Base-by-base conservation (phyloP, 495 filamentous ascomycete genomes). In the Aspergillus sparsus region DNA sequence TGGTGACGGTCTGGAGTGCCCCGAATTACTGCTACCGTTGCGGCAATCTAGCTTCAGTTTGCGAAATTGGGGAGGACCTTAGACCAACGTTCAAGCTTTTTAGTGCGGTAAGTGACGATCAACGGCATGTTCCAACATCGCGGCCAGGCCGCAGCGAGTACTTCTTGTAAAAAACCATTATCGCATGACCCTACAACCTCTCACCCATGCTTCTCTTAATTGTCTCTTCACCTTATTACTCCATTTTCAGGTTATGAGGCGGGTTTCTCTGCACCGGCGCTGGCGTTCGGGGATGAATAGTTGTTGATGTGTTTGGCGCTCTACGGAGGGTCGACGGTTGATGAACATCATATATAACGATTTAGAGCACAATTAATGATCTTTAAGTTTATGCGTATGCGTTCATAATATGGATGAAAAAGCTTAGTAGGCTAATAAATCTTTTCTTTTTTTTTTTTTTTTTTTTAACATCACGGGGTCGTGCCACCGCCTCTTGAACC, bases 11-110 rank as follows among this genome's bases (percentile, higher is more conserved):
- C 34, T 98, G 94, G 94, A 96, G 91, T 33, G 94, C 94, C 0
- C 94, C 94, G 10, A 98, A 98, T 74, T 98, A 98, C 82, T 98
- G 94, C 77, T 98, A 98, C 71, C 90, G 94, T 34, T 98, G 94
- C 68, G 94, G 94, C 53, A 98, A 98, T 66, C 87, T 98, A 37
- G 94, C 94, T 10, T 95, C 90, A 12, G 97, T 98, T 66, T 98
- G 97, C 88, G 93, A 92, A 55, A 85, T 98, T 44, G 85, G 86
- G 34, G 89, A 90, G 58, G 88, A 95, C 64, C 80, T 96, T 18
- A 83, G 90, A 36, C 92, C 92, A 7, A 87, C 87, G 55, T 98
- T 98, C 79, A 92, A 88, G 73, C 92, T 98, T 58, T 98, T 98
- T 80, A 88, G 86, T 35, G 94, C 94, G 21, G 93, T 98, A 34